Evolutionary conservation across 805 yeast genomes (phyloP).

Genomic region (Cyberlindnera maritima): DNA sequence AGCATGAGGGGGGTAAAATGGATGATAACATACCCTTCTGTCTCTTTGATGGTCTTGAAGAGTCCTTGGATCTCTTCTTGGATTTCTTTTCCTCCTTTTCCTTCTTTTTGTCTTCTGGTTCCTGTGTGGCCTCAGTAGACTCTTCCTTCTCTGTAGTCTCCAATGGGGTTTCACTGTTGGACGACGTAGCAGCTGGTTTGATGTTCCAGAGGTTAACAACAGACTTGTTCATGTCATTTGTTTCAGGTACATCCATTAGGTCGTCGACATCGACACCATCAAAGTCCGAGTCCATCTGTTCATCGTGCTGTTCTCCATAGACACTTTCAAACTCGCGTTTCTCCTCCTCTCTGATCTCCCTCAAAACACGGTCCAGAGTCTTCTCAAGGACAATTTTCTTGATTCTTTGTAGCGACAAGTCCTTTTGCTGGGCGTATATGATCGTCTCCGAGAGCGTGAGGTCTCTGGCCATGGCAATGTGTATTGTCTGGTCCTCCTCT

Average conservation of each 20-base stretch:
- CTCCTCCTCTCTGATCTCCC: conserved; percentile 58
- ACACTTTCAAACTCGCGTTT: conserved; percentile 40
- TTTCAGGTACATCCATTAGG: conserved; percentile 62
- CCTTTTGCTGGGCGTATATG: conserved; percentile 61
- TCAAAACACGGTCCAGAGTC: conserved; percentile 58
- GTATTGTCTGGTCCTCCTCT: conserved; percentile 31
- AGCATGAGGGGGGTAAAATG: conserved; percentile 11
- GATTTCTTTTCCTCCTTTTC: conserved; percentile 35
- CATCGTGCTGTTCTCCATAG: conserved; percentile 27
- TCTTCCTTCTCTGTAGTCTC: conserved; percentile 3
- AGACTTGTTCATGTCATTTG: conserved; percentile 71
- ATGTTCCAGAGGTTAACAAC: conserved; percentile 70
- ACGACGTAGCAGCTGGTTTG: conserved; percentile 18
- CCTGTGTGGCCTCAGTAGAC: not conserved
- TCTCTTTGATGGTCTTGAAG: conserved; percentile 33
- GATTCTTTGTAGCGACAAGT: conserved; percentile 63
- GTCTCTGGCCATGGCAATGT: conserved; percentile 62
- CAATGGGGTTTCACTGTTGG: conserved; percentile 6
- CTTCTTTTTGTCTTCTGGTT: conserved; percentile 15
- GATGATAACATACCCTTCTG: conserved; percentile 34
- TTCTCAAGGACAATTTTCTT: conserved; percentile 64
- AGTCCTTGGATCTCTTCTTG: conserved; percentile 53
- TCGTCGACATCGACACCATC: conserved; percentile 37
- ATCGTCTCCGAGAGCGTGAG: conserved; percentile 49
- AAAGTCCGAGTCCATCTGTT: conserved; percentile 37